Base-by-base conservation (phyloP, 345 rosid species). In the Lepidium sativum region DNA sequence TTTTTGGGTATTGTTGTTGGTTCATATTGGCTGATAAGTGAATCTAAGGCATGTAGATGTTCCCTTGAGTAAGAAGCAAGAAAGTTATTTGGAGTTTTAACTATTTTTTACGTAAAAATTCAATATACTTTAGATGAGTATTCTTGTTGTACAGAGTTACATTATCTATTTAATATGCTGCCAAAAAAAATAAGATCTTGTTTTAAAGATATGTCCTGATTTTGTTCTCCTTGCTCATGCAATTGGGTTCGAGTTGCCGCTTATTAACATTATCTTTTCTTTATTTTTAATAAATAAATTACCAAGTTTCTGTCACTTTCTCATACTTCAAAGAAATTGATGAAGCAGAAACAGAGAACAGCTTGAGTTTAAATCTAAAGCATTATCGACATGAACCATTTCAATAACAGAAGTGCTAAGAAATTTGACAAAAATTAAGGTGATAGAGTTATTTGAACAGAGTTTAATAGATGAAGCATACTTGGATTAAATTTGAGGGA, bases 241-340 rank as follows among this genome's bases (percentile, higher is more conserved):
- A 60, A 64, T 54, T 65, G 48, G n/a, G 70, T 25, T 71, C 75
- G 70, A 64, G 70, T 64, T 71, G 27, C 75, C 37, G 17, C 54
- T 14, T 17, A 27, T 6, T 47, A 39, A 63, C 42, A 39, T 47
- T 55, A 37, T 70, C 48, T 63, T 27, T 31, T 71, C 34, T 63
- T 40, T 71, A 29, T 47, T 70, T 37, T 25, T n/a, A 35, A 14
- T 51, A 16, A 34, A 52, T 23, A 35, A 7, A 33, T 17, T 29
- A 70, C 56, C 42, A 54, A 62, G 15, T 42, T 50, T 27, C 59
- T 68, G 43, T 49, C 49, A 15, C 17, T 50, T 38, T 58, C 42
- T 32, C 43, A 32, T 11, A n/a, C 1, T 16, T 52, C 14, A 21
- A 11, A 64, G 51, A 64, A 64, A 8, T 13, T 33, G 15, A 54